Evolutionary conservation across 2,329 filamentous ascomycete species (phyloP), one percentile per base, ranked within the genome.

Genomic region (Bipolaris oryzae): DNA sequence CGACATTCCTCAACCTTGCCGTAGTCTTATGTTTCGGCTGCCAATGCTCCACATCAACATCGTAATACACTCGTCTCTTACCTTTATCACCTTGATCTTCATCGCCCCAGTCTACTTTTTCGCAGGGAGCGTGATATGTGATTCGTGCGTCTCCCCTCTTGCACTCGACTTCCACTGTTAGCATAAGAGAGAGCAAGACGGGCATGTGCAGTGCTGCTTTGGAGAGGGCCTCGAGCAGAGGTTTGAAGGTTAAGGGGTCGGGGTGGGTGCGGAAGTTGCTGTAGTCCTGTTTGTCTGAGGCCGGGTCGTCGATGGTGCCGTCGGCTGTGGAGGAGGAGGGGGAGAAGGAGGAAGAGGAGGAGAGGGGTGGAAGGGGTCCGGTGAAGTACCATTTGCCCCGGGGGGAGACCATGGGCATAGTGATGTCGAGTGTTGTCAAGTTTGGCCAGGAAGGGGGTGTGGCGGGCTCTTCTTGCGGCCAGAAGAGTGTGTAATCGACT

Each of bases 141-240:
- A 58, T 55, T 16, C 55, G 51, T n/a, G 55, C n/a, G 28, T 11
- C 51, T 5, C 37, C 33, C 7, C 28, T 37, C 16, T 46, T 5
- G n/a, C 43, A 34, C 11, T 13, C 31, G 16, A 58, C n/a, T 11
- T 58, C 43, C 44, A 46, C 44, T 7, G 50, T 51, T n/a, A 61
- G 48, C 47, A 53, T 53, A 16, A 61, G 55, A 39, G 33, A 49
- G 18, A 53, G 44, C 4, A 61, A 55, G 16, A 58, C 41, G 1
- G 53, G 61, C 65, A 66, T 66, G 2, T 44, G 33, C 5, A 53
- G 33, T 33, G 60, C 50, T 9, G 63, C 65, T 49, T 66, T 66
- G 16, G 62, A 58, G 50, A 68, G 60, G 35, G 54, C 57, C 9
- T 49, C 50, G 18, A 68, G 49, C 42, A 66, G 62, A 13, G 60